Base-by-base conservation (phyloP, 1,139 yeast species). In the Waltiozyma sp. region DNA sequence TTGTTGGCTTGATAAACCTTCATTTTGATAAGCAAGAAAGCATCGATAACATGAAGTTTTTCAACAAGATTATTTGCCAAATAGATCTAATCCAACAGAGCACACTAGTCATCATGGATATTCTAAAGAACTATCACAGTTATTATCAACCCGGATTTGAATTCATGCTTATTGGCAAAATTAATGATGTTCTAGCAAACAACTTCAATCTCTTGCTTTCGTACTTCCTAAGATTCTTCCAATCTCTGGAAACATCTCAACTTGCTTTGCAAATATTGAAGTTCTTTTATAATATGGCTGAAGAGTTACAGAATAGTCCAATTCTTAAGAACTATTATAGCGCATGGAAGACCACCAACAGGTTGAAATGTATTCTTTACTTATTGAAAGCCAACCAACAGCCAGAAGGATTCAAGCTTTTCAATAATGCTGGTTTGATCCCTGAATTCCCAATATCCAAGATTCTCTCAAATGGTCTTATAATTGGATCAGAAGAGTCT, bases 61-160 rank as follows among this genome's bases (percentile, higher is more conserved):
- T 28, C 33, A 28, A 13, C n/a, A 28, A 28, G 33, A 28, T 28
- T n/a, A 13, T 28, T 6, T 28, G 33, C 13, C 33, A 9, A 9
- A 5, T 28, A 5, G 33, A 28, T 28, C 13, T 28, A 13, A 28
- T 28, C n/a, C 33, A 28, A 9, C 33, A 28, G 13, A 28, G 33
- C 33, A 28, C 8, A 9, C n/a, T 13, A 9, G 33, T 28, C n/a
- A 28, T 28, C n/a, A 48, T 51, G 39, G 56, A 51, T 42, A 38
- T 53, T 9, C 40, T 50, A 7, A 42, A 43, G 38, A 52, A 54
- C 36, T 48, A 45, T 37, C 40, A 45, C 11, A 40, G 33, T 4
- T 53, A 54, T 39, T 53, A 45, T 43, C 44, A 44, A 10, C 33
- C 51, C 1, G 56, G 56, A 2, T 46, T 40, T 38, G 57, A 54